Evolutionary conservation across 164 flowering plant species (phyloP), one percentile per base, ranked within the genome.

Genomic region (Annona squamosa): DNA sequence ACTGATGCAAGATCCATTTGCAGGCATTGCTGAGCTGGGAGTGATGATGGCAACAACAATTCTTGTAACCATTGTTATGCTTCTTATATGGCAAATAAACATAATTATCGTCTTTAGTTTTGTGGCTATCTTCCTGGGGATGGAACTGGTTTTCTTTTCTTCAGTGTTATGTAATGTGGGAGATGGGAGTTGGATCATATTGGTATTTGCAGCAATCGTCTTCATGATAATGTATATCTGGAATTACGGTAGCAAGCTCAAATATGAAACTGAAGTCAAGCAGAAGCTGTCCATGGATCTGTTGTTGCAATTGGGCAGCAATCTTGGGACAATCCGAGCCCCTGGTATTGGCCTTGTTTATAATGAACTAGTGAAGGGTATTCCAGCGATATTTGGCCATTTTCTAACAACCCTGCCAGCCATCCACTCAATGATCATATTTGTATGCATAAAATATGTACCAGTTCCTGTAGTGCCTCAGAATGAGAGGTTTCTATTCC

Each of bases 201-300:
- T 95, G 83, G 93, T 91, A 59, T 95, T 93, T 81, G 92, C 93
- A 9, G 78, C 81, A 4, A 85, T 90, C 46, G 75, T 90, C 82
- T 93, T 95, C 75, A 75, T 93, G 56, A 86, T 95, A 47, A 95
- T 95, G 99, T 87, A 44, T 47, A 74, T 95, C 75, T 95, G 99
- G 99, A 95, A 95, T 72, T 95, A 95, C 72, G 99, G 99, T 47
- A 93, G 98, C 84, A 95, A 93, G 85, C 93, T 95, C 13, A 95
- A 89, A 77, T 95, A 95, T 84, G 96, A 95, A 79, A 93, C 97
- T 74, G 99, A 95, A 81, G 99, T 95, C 69, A 89, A 83, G 84
- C 85, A 93, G 81, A 95, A 93, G 81, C 77, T 95, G 76, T 88
- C 99, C 3, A 90, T 86, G 87, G 97, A 90, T 78, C 82, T 93